A percentile compares a stretch with the other conserved stretches of the same genome.
Conservation (phyloP, 306 rosid genomes). For the Boehmeria nivea region DNA sequence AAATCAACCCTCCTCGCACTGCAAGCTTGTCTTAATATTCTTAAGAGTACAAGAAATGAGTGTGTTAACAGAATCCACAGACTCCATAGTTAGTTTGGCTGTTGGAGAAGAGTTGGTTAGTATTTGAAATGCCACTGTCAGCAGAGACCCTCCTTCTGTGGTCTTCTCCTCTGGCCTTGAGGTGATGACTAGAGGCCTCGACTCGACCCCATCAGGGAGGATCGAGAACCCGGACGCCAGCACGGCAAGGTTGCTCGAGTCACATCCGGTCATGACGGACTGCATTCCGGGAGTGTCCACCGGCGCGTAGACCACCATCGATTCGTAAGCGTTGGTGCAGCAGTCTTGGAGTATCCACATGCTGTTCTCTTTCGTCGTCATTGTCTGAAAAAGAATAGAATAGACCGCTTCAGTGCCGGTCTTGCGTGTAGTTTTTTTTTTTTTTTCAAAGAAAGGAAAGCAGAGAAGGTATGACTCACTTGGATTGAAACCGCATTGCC, state of each 20-base stretch:
- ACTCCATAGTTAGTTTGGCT: conserved; percentile 73
- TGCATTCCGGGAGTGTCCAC: conserved; percentile 74
- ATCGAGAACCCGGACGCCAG: conserved; percentile 92
- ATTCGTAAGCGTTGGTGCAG: conserved; percentile 78
- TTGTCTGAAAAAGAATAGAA: conserved; percentile 32
- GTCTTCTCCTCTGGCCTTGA: conserved; percentile 60
- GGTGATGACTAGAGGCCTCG: conserved; percentile 74
- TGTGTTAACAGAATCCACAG: conserved; percentile 74
- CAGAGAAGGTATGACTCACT: conserved; percentile 30
- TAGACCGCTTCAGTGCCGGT: background rate
- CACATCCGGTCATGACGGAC: conserved; percentile 90
- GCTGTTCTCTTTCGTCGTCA: conserved; percentile 65
- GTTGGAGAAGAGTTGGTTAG: conserved; percentile 75
- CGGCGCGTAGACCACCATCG: conserved; percentile 81
- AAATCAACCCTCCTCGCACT: conserved; percentile 76
- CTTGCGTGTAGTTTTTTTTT: no score
- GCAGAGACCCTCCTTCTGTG: conserved; percentile 76
- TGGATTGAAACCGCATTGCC: conserved; percentile 90
- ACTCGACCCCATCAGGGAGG: conserved; percentile 74
- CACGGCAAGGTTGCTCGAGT: conserved; percentile 74
- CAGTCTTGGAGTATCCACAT: conserved; percentile 90
- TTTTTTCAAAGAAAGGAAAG: no score
- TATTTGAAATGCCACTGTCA: conserved; percentile 76
- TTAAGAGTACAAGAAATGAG: conserved; percentile 71
- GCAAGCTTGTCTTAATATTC: conserved; percentile 75